Evolutionary conservation across 108 stramenopile species (phyloP), one percentile per base, ranked within the genome.

Genomic region (Aureococcus anophagefferens): DNA sequence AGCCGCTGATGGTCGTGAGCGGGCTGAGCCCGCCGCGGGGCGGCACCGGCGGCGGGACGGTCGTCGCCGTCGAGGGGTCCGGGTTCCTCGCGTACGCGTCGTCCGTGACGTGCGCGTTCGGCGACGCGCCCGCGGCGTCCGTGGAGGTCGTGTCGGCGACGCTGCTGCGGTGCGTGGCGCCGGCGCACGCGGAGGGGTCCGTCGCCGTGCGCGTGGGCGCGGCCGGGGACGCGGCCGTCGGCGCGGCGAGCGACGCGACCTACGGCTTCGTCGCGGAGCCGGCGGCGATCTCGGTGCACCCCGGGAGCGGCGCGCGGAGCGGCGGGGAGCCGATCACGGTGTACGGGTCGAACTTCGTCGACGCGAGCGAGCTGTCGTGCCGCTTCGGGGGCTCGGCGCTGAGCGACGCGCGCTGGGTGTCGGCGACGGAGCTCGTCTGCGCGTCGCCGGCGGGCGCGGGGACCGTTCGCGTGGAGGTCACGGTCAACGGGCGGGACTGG

Each of bases 401-500:
- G 34, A 44, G 9, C 9, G 30, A 25, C 5, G 76, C 76, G 30
- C 14, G 40, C 14, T 75, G 71, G 68, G 59, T 77, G n/a, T 30
- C 36, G 31, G 16, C 33, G 30, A 44, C 35, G 25, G 30, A 70
- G 14, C 62, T 76, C 15, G 51, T 65, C 28, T 77, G 76, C 63
- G 68, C 69, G 16, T 74, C 85, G 32, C 74, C 76, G 35, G 40
- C 67, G 51, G 11, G 32, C 34, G 69, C 79, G 28, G 36, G 62
- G 0, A 11, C 28, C 18, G 69, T 79, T 35, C 30, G 30, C 37
- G 77, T 85, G 25, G 66, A 40, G 64, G 79, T 86, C 17, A 63
- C 70, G 14, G 33, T 75, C 30, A 83, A 84, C 59, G 82, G 74
- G n/a, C 64, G 80, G 16, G 83, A 81, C 33, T 35, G 25, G 64